Conservation (phyloP, 2,329 filamentous ascomycete genomes). For the Malbranchea zuffiana region DNA sequence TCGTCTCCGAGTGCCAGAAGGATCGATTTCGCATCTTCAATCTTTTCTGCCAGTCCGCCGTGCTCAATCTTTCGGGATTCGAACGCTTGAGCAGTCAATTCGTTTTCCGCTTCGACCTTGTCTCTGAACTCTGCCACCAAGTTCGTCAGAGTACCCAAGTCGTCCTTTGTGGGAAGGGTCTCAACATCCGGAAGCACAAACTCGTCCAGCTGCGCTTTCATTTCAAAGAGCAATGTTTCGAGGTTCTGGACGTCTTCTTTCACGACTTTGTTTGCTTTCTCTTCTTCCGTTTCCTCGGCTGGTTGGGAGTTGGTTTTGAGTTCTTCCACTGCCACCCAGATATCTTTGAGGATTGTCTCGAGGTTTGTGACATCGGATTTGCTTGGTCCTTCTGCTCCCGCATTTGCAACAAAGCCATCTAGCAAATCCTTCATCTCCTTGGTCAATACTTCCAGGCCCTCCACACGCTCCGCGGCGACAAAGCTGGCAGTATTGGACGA, state of each 20-base stretch:
- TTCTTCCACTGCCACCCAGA: conserved; percentile 66
- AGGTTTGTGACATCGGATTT: conserved; percentile 68
- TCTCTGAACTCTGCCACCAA: conserved; percentile 53
- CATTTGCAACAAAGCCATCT: conserved; percentile 51
- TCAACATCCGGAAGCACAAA: conserved; percentile 61
- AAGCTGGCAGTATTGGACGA: conserved; percentile 56
- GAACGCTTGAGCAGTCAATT: conserved; percentile 64
- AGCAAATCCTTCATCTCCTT: conserved; percentile 66
- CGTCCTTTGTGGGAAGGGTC: conserved; percentile 62
- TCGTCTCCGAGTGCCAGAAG: conserved; percentile 69
- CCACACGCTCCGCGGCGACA: conserved; percentile 52
- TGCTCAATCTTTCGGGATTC: conserved; percentile 79
- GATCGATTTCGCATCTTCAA: conserved; percentile 66
- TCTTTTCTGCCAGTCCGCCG: conserved; percentile 62
- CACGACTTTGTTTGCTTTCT: conserved; percentile 52
- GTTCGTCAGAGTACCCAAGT: conserved; percentile 59
- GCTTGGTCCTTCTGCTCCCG: conserved; percentile 57
- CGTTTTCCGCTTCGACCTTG: conserved; percentile 50
- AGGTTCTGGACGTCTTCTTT: conserved; percentile 77
- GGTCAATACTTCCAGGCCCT: conserved; percentile 55
- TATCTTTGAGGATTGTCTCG: conserved; percentile 66
- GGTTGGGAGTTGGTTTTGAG: conserved; percentile 41
- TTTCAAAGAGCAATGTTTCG: conserved; percentile 69
- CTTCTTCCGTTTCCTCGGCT: conserved; percentile 37
- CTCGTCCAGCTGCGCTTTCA: conserved; percentile 67